These are phyloP conservation scores for Euphrasia arctica DNA, from an alignment of 305 asterid genomes.

Conservation along the genomic window DNA sequence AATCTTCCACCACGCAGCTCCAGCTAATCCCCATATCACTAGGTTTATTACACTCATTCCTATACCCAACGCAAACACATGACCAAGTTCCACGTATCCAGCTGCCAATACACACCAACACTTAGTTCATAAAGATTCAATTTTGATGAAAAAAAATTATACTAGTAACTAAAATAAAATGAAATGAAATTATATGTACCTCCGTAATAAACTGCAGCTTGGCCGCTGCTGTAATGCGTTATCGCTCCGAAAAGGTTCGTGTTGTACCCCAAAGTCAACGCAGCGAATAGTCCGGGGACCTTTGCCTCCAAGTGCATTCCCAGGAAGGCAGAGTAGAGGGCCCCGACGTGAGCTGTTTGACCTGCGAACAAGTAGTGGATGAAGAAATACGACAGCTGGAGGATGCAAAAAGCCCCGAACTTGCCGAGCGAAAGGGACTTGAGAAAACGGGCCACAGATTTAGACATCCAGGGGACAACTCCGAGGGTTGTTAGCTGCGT, in stretches of 20 bases:
- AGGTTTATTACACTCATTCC: conserved; percentile 47
- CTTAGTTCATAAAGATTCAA: too few species aligned
- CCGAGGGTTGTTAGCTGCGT: conserved; percentile 56
- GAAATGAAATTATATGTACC: conserved; percentile 34
- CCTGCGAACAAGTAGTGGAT: conserved; percentile 79
- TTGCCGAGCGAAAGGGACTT: conserved; percentile 41
- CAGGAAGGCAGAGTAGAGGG: conserved; percentile 76
- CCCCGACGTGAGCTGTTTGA: conserved; percentile 90
- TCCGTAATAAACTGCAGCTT: conserved; percentile 80
- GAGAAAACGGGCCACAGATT: conserved; percentile 46
- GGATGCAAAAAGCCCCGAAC: conserved; percentile 50
- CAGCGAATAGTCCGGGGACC: conserved; percentile 50
- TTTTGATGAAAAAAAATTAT: too few species aligned
- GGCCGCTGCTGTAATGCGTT: conserved; percentile 89
- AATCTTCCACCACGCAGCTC: conserved; percentile 83
- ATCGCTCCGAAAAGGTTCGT: conserved; percentile 75
- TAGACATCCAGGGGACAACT: conserved; percentile 65
- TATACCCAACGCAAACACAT: conserved; percentile 55
- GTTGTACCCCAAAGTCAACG: conserved; percentile 57
- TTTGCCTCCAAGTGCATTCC: conserved; percentile 64
- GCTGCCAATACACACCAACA: conserved; percentile 35
- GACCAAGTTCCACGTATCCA: conserved; percentile 60
- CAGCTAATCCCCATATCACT: conserved; percentile 48
- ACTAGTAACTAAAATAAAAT: too few species aligned
- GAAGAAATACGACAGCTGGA: conserved; percentile 61